Evolutionary conservation across 2,329 filamentous ascomycete species (phyloP), one percentile per base, ranked within the genome.

Genomic region (Xylaria sp.): DNA sequence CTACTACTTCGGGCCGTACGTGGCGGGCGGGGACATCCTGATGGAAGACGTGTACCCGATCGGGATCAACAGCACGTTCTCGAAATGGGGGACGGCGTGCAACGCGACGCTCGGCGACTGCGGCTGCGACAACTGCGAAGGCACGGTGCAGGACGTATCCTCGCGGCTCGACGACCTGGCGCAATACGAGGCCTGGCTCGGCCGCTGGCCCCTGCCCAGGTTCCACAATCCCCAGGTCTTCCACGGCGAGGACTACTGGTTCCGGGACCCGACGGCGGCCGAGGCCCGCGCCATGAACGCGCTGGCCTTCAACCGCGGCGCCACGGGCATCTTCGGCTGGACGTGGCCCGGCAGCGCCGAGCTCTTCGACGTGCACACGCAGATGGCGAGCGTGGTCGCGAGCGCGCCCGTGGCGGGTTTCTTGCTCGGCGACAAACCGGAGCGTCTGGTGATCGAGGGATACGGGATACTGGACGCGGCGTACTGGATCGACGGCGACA

Each of bases 1-100:
- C 77, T 89, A 87, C 77, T 84, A 88, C 76, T 90, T 87, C 73
- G 76, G 77, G 2, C 76, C 83, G 13, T 90, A 90, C 78, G 79
- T 83, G 0, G 73, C 77, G 1, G 85, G 84, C 20, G 83, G 85
- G 3, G 87, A 90, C 73, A 84, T 89, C 69, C 76, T 90, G 68
- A 85, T 89, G 80, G 82, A 83, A 33, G 87, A 90, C 71, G 82
- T 83, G 0, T 90, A 90, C 73, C 87, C 87, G 0, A 81, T 90
- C 66, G 85, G 82, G 33, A 84, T 85, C 69, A 87, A 89, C 76
- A 77, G 82, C 4, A 84, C 80, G 2, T 87, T 79, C 69, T 86
- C 82, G 9, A 83, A 83, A 47, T 90, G 86, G 81, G 80, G 82
- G 65, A 90, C 87, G 0, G 75, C 77, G 0, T 88, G 85, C 74